Base-by-base conservation (phyloP, 2,329 filamentous ascomycete species). In the Pestalotiopsis sp. region DNA sequence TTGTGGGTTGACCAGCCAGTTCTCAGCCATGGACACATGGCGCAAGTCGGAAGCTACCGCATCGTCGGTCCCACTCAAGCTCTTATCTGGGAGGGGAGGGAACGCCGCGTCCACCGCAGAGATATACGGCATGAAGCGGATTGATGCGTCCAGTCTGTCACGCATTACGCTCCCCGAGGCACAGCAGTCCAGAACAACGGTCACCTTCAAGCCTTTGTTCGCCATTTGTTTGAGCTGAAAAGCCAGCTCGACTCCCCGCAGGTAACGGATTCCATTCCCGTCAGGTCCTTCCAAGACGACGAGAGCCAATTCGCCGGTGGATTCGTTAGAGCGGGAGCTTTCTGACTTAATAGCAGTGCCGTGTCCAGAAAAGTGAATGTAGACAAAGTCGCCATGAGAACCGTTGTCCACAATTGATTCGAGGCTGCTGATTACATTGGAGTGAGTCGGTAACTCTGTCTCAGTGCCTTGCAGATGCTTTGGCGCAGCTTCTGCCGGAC, bases 1-100 rank as follows among this genome's bases (percentile, higher is more conserved):
- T n/a, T 65, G 39, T n/a, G 63, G 63, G 45, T 65, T 31, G 7
- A 56, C 63, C 12, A 65, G 39, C 63, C 63, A 65, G n/a, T 65
- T 65, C 5, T 23, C 39, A 25, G n/a, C 39, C 63, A 65, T 49
- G 7, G 63, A 65, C 17, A 2, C n/a, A 31, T 11, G 13, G 17
- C 63, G 20, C 39, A 20, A 56, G 17, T 11, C 11, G 11, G 52
- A 23, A 13, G 12, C 13, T 49, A 38, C 59, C n/a, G 27, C 38
- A n/a, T n/a, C 31, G 13, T 62, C 59, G 11, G 11, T 13, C 2
- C 9, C 9, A 14, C 27, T 9, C n/a, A 62, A 31, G 38, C 31
- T 38, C 59, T 62, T 62, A 5, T 38, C 61, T 4, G 38, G 38
- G 25, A 45, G 3, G 17, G 61, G 38, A 49, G 38, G 61, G 17